phyloP scores from a whole-genome alignment of 108 stramenopile species.

The Cyclotella kingstonii region DNA sequence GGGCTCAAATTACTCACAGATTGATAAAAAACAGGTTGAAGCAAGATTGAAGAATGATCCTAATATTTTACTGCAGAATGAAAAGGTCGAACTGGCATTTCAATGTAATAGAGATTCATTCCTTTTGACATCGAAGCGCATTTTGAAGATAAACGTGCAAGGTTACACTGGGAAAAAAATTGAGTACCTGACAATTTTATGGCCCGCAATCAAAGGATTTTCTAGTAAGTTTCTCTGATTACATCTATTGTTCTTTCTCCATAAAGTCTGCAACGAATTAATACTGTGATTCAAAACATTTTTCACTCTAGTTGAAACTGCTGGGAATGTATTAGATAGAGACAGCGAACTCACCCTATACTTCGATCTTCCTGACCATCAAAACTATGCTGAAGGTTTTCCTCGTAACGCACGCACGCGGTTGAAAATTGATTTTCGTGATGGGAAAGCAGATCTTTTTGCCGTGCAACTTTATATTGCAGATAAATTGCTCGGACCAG shows the following conservation, averaged over 20 bases:
- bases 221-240: constrained; percentile 26
- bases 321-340: constrained; percentile 60
- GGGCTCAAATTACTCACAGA: constrained; percentile 45
- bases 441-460: constrained; percentile 56
- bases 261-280: neutral
- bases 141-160: constrained; percentile 49
- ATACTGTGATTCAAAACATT: neutral
- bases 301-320: constrained; percentile 52
- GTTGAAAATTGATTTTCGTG: constrained; percentile 56
- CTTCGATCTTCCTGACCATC: constrained; percentile 45
- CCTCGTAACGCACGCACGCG: constrained; percentile 43
- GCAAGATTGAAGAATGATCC: constrained; percentile 21
- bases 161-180: constrained; percentile 46
- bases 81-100: constrained; percentile 53
- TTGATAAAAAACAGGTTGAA: constrained; percentile 31
- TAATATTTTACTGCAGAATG: constrained; percentile 32
- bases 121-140: constrained; percentile 31
- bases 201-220: constrained; percentile 59
- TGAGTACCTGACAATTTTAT: constrained; percentile 57
- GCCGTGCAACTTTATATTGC: constrained; percentile 57
- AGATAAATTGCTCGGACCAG: constrained; percentile 57
- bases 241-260: neutral
- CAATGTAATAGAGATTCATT: constrained; percentile 52
- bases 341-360: constrained; percentile 61
- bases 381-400: constrained; percentile 16